phyloP scores from a whole-genome alignment of 768 basidiomycete species.

The Chiua virens region DNA sequence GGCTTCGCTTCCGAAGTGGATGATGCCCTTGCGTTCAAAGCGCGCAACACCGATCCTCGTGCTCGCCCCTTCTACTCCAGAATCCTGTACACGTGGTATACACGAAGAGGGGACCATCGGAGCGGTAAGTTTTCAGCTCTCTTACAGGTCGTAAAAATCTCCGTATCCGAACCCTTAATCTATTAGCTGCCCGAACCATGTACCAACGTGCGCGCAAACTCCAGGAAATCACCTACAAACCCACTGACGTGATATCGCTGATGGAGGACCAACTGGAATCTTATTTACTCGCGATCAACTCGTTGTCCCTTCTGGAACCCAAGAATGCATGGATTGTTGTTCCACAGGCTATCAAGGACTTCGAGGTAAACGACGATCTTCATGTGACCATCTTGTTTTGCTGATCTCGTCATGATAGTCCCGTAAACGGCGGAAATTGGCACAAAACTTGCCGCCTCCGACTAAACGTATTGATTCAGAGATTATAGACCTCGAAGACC shows the following conservation, averaged over 20 bases:
- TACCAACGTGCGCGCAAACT: constrained; percentile 88
- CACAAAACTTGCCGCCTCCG: constrained; percentile 75
- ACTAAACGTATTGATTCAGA: constrained; percentile 67
- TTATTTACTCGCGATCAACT: constrained; percentile 85
- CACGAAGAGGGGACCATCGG: constrained; percentile 83
- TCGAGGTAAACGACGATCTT: constrained; percentile 39
- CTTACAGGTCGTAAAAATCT: constrained; percentile 7
- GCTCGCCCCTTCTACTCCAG: constrained; percentile 82
- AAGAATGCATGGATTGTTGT: constrained; percentile 84
- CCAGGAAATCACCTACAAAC: constrained; percentile 40
- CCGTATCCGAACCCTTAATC: constrained; percentile 26
- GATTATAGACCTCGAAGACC: constrained; percentile 76
- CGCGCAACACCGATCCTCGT: constrained; percentile 89
- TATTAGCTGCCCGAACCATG: constrained; percentile 85
- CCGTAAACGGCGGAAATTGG: constrained; percentile 69
- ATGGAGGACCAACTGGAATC: constrained; percentile 77
- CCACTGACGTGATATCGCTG: constrained; percentile 39
- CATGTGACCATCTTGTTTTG: constrained; percentile 13
- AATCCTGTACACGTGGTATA: constrained; percentile 94
- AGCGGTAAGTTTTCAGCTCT: constrained; percentile 61
- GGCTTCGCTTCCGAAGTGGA: constrained; percentile 87
- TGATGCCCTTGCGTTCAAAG: constrained; percentile 85
- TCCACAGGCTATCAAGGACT: constrained; percentile 48
- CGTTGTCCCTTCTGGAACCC: constrained; percentile 77
- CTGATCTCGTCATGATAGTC: constrained; percentile 41